phyloP scores from a whole-genome alignment of 441 rosid species.

The Flueggea neowawraea region DNA sequence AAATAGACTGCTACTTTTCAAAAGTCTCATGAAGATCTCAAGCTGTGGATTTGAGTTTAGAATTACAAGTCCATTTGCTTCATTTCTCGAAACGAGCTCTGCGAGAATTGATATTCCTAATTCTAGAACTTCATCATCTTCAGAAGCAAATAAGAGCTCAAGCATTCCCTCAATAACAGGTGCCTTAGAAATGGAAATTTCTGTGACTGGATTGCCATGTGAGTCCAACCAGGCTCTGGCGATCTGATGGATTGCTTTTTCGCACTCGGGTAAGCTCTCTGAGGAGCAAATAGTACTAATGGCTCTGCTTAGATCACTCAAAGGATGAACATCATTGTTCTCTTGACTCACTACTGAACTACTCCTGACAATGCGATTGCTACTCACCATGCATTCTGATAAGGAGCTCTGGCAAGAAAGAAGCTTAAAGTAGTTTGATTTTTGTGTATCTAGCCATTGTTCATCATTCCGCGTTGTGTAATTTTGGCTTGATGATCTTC shows the following conservation, averaged over 20 bases:
- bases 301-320: conserved; percentile 34
- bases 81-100: conserved; percentile 33
- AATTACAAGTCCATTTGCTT: conserved; percentile 31
- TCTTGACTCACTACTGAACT: conserved; percentile 15
- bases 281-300: conserved; percentile 37
- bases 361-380: conserved; percentile 16
- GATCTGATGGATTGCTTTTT: conserved; percentile 37
- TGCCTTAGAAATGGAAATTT: conserved; percentile 35
- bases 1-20: conserved; percentile 47
- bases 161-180: conserved; percentile 44
- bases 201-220: conserved; percentile 27
- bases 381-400: conserved; percentile 31
- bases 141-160: conserved; percentile 47
- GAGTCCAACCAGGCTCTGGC: conserved; percentile 47
- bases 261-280: conserved; percentile 37
- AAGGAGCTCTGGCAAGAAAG: conserved; percentile 38
- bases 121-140: conserved; percentile 50
- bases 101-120: conserved; percentile 45
- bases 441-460: conserved; percentile 21
- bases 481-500: conserved; percentile 26
- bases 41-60: conserved; percentile 48
- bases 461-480: conserved; percentile 15
- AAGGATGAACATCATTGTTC: conserved; percentile 9
- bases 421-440: conserved; percentile 24
- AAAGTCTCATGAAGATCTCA: conserved; percentile 42